Conservation (phyloP, 176 grass and related monocot genomes). For the Alloteropsis semialata region DNA sequence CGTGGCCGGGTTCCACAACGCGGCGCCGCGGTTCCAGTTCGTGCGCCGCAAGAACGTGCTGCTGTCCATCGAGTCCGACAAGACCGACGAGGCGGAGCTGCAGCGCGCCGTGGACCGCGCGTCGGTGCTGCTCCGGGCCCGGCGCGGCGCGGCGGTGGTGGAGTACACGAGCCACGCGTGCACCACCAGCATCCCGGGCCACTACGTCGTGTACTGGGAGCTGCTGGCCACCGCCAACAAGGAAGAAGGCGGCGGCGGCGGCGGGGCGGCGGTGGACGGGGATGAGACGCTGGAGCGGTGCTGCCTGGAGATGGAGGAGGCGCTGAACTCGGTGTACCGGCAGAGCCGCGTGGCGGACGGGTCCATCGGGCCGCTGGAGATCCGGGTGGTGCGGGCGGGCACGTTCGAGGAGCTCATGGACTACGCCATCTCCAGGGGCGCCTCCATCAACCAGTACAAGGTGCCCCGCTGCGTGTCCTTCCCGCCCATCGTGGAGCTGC, state of each 20-base stretch:
- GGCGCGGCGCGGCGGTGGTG: conserved; percentile 38
- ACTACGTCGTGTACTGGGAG: conserved; percentile 86
- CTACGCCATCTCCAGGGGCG: conserved; percentile 63
- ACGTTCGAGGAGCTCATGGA: conserved; percentile 85
- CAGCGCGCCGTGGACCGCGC: conserved; percentile 65
- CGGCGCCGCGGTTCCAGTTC: conserved; percentile 72
- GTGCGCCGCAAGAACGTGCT: conserved; percentile 73
- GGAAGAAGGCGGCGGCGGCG: background rate
- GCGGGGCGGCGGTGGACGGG: background rate
- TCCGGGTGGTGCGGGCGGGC: conserved; percentile 47
- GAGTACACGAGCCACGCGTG: conserved; percentile 72
- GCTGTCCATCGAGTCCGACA: conserved; percentile 66
- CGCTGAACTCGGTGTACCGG: conserved; percentile 54
- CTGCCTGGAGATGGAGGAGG: conserved; percentile 73
- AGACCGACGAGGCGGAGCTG: conserved; percentile 78
- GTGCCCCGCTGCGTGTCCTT: conserved; percentile 64
- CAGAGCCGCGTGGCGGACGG: conserved; percentile 55
- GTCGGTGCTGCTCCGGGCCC: conserved; percentile 31
- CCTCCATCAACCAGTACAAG: conserved; percentile 88
- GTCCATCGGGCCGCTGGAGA: conserved; percentile 64
- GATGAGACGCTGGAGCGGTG: conserved; percentile 37
- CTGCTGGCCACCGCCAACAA: conserved; percentile 22
- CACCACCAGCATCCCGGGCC: conserved; percentile 58
- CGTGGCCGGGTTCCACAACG: conserved; percentile 64
- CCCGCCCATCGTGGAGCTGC: conserved; percentile 63